Conservation (phyloP, 768 basidiomycete genomes). For the Lentinula detonsa region DNA sequence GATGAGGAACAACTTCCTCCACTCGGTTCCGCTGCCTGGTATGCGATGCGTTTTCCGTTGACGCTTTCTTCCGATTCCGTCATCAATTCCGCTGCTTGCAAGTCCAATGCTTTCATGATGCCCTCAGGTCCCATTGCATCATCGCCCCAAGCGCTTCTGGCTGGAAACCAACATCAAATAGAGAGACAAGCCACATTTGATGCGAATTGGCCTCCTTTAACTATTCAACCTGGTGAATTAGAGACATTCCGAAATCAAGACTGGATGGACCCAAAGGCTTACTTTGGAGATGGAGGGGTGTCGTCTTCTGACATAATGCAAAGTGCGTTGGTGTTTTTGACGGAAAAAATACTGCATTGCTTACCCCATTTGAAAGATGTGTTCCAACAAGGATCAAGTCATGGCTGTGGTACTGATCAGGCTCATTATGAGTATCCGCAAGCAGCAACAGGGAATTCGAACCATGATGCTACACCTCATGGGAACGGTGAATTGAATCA, state of each 20-base stretch:
- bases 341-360: not conserved
- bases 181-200: not conserved
- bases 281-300: not conserved
- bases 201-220: not conserved
- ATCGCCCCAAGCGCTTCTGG: not conserved
- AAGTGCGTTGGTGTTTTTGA: not conserved
- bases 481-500: not conserved
- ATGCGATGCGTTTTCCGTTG: conserved; percentile 1
- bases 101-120: not conserved
- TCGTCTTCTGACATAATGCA: not conserved
- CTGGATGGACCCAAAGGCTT: not conserved
- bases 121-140: not conserved
- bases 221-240: not conserved
- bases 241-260: not conserved
- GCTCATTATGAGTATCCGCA: not conserved
- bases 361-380: not conserved
- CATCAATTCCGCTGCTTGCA: not conserved
- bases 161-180: not conserved
- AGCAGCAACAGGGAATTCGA: not conserved
- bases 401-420: not conserved
- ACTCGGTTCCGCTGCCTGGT: conserved; percentile 1
- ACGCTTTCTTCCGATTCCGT: not conserved
- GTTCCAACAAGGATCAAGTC: not conserved
- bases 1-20: not conserved
- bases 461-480: not conserved